These are phyloP conservation scores for Botrytis fabae DNA, from an alignment of 2,329 filamentous ascomycete genomes.

Conservation along the genomic window DNA sequence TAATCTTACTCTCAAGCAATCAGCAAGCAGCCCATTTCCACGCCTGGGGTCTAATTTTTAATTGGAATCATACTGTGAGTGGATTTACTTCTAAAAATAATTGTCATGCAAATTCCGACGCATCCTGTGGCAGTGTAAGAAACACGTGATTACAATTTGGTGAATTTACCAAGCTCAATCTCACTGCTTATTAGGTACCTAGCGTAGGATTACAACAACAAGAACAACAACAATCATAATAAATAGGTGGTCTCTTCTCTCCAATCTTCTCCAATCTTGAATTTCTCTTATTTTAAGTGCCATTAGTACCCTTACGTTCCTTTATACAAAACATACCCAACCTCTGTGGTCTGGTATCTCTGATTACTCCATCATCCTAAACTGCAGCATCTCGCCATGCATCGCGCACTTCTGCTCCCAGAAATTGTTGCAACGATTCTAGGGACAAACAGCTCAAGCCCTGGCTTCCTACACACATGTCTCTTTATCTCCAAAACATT, in stretches of 20 bases:
- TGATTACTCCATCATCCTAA: not conserved
- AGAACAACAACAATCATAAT: not conserved
- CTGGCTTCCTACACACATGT: not conserved
- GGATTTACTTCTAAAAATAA: not conserved
- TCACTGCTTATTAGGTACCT: not conserved
- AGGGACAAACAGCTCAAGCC: not conserved
- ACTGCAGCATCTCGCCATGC: not conserved
- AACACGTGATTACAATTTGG: not conserved
- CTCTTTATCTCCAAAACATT: slow-evolving; percentile 11
- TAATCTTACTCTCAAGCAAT: not conserved
- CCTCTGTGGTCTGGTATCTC: not conserved
- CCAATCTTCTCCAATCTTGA: fast-evolving
- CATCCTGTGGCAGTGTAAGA: not conserved
- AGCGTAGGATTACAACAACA: not conserved
- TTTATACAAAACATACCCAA: not conserved
- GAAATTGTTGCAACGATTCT: slow-evolving; percentile 1
- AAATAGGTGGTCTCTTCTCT: not conserved
- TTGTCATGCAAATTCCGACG: not conserved
- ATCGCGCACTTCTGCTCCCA: slow-evolving; percentile 3
- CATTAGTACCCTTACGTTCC: not conserved
- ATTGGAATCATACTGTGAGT: not conserved
- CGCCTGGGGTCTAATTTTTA: not conserved
- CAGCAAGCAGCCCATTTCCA: not conserved
- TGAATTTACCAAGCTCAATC: not conserved
- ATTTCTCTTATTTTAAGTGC: not conserved